These are phyloP conservation scores for Fonsecaea erecta DNA, from an alignment of 2,329 filamentous ascomycete species.

Conservation along the genomic window DNA sequence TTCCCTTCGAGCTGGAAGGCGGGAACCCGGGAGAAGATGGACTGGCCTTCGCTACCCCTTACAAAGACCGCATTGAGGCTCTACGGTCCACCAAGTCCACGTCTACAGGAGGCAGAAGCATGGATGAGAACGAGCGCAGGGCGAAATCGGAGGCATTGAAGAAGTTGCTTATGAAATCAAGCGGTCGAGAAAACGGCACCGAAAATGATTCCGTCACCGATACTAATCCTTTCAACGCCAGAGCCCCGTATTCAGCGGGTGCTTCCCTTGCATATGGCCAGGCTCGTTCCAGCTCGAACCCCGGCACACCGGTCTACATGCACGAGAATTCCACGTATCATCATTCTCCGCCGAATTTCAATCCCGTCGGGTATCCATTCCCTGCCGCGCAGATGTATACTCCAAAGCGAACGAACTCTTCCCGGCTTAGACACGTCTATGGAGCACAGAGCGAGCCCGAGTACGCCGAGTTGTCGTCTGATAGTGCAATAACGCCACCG, in stretches of 20 bases:
- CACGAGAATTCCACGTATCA: constrained; percentile 22
- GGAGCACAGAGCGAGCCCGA: constrained; percentile 32
- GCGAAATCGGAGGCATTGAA: constrained; percentile 53
- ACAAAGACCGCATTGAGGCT: constrained; percentile 53
- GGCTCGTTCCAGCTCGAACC: constrained; percentile 23
- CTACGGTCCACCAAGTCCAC: constrained; percentile 46
- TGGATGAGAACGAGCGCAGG: constrained; percentile 48
- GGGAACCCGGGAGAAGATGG: constrained; percentile 52
- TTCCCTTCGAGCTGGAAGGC: constrained; percentile 71
- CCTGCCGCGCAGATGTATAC: constrained; percentile 21
- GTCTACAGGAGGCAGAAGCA: constrained; percentile 38
- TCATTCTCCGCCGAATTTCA: constrained; percentile 9
- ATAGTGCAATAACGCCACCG: constrained; percentile 29
- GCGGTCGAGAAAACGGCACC: constrained; percentile 25
- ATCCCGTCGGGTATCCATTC: constrained; percentile 21
- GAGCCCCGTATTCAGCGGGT: constrained; percentile 28
- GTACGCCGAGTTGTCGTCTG: constrained; percentile 34
- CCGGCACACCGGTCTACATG: constrained; percentile 22
- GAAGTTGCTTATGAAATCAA: constrained; percentile 49
- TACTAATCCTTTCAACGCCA: constrained; percentile 40
- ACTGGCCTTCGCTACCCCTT: constrained; percentile 68
- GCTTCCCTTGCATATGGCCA: constrained; percentile 13
- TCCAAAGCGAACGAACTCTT: constrained; percentile 30
- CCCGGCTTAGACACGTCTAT: constrained; percentile 32
- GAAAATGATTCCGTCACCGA: constrained; percentile 38